A percentile compares a stretch with the other conserved stretches of the same genome.
These are phyloP conservation scores for Flaveria ramosissima DNA, from an alignment of 129 eudicot genomes.

Conservation along the genomic window DNA sequence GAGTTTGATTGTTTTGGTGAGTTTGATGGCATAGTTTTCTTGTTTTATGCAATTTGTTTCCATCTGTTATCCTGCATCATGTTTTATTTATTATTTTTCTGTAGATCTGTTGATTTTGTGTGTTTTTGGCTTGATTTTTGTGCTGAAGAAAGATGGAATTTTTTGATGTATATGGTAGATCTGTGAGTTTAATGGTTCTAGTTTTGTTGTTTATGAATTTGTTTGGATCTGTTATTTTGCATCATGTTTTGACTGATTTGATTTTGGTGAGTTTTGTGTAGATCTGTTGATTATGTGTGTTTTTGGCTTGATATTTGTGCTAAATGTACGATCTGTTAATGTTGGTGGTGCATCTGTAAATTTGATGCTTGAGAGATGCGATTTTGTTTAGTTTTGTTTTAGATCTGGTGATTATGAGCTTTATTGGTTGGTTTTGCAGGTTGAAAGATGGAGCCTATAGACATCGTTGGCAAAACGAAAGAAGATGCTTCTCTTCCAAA, in stretches of 20 bases:
- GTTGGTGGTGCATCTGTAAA: not conserved
- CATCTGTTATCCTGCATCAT: conserved; percentile 19
- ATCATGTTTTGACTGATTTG: not conserved
- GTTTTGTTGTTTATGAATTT: not conserved
- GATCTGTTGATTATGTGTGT: not conserved
- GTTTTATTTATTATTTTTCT: not conserved
- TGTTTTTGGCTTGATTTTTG: not conserved
- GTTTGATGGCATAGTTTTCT: not conserved
- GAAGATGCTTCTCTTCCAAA: conserved; percentile 98
- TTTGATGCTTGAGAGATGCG: not conserved
- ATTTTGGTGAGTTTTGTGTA: not conserved
- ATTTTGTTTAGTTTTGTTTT: not conserved
- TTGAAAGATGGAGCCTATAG: conserved; percentile 75
- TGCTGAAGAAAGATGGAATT: not conserved
- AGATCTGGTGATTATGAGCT: conserved; percentile 1
- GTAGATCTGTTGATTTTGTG: conserved; percentile 5
- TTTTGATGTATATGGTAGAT: conserved; percentile 10
- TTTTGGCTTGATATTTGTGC: not conserved
- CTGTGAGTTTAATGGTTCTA: conserved; percentile 10
- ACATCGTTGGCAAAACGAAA: conserved; percentile 81
- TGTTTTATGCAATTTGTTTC: not conserved
- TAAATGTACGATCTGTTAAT: not conserved
- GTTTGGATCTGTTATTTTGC: conserved; percentile 23
- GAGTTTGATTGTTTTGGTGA: conserved; percentile 25
- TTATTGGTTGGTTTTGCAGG: conserved; percentile 30